Evolutionary conservation across 2,329 filamentous ascomycete genomes (phyloP).

Genomic region (Boeremia exigua): DNA sequence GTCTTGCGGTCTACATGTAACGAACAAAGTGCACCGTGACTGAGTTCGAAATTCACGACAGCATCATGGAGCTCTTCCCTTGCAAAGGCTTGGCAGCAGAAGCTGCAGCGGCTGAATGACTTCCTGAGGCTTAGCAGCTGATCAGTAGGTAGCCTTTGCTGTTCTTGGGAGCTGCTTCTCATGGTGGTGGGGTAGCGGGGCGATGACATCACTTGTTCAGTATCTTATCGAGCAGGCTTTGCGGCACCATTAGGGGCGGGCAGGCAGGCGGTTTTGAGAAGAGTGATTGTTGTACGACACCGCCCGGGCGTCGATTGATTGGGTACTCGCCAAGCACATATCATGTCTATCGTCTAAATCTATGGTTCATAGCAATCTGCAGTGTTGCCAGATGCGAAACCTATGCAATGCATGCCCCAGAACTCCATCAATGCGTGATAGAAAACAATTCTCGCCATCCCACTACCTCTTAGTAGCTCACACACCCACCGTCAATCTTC

Average conservation of each 20-base stretch:
- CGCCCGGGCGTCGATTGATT: constrained; percentile 7
- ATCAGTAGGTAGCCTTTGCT: constrained; percentile 6
- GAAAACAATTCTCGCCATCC: not conserved
- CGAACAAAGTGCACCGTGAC: not conserved
- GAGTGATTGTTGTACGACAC: constrained; percentile 1
- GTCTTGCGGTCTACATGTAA: not conserved
- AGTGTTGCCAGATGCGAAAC: constrained; percentile 17
- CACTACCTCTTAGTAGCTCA: constrained; percentile 31
- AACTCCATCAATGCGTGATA: constrained; percentile 31
- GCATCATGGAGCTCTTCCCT: not conserved
- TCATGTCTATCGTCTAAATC: constrained; percentile 18
- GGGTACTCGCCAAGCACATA: constrained; percentile 7
- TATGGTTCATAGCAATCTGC: constrained; percentile 12
- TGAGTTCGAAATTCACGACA: not conserved
- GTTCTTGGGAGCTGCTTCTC: constrained; percentile 2
- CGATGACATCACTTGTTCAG: constrained; percentile 11
- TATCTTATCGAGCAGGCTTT: constrained; percentile 7
- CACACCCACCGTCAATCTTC: constrained; percentile 44
- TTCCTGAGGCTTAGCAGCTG: constrained; percentile 8
- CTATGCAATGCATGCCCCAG: constrained; percentile 20
- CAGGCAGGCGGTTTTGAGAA: not conserved
- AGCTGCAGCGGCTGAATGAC: constrained; percentile 1
- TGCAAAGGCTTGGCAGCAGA: constrained; percentile 7
- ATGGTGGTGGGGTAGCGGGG: constrained; percentile 8
- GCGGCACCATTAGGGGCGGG: constrained; percentile 6